Conservation (phyloP, 306 rosid genomes). For the Calophaca sinica region DNA sequence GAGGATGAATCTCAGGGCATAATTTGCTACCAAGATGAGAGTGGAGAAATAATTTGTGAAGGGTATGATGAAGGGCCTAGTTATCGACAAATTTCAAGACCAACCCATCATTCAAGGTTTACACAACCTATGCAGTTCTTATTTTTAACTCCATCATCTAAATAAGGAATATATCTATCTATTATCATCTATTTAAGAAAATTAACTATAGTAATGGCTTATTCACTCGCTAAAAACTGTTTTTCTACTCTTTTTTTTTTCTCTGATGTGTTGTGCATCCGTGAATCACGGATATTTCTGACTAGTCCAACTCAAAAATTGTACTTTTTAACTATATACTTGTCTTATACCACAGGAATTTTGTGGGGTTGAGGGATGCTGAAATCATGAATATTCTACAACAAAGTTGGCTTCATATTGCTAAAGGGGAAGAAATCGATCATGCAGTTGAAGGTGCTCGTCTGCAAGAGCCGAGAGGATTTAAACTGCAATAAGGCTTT, state of each 20-base stretch:
- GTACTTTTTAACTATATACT: background rate
- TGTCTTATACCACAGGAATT: background rate
- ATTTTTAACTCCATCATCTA: too few species aligned
- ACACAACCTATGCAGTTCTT: too few species aligned
- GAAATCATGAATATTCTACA: slow-evolving; percentile 69
- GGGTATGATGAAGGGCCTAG: slow-evolving; percentile 94
- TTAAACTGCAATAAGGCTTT: slow-evolving; percentile 68
- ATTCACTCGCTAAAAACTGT: too few species aligned
- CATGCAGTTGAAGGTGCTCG: slow-evolving; percentile 58
- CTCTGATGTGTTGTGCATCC: too few species aligned
- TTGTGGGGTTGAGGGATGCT: slow-evolving; percentile 57
- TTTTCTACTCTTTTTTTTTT: too few species aligned
- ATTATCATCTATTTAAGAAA: too few species aligned
- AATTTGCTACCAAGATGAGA: slow-evolving; percentile 81
- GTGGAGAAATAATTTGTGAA: slow-evolving; percentile 88
- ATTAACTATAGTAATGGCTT: too few species aligned
- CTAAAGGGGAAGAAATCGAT: slow-evolving; percentile 61
- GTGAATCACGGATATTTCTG: too few species aligned
- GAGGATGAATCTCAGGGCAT: slow-evolving; percentile 83
- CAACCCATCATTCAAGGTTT: slow-evolving; percentile 60
- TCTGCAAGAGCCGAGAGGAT: slow-evolving; percentile 54
- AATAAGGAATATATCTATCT: too few species aligned
- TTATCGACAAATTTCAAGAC: slow-evolving; percentile 58
- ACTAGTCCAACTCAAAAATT: background rate
- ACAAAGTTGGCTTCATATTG: slow-evolving; percentile 64